A percentile compares a stretch with the other conserved stretches of the same genome.
These are phyloP conservation scores for Hypoxylon sp. DNA, from an alignment of 2,329 filamentous ascomycete species.

Conservation along the genomic window DNA sequence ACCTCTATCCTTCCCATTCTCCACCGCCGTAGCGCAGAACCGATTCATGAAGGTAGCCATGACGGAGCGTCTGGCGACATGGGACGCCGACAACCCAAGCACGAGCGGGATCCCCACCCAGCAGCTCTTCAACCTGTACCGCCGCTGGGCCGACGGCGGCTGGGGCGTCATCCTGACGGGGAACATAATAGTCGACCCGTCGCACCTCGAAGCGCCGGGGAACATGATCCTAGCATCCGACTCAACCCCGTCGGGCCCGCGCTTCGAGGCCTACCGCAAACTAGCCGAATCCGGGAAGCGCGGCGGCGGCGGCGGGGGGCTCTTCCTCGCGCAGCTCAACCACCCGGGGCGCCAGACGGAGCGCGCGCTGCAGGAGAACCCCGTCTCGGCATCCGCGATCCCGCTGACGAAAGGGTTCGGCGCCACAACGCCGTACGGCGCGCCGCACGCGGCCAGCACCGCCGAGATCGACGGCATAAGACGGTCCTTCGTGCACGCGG, in stretches of 20 bases:
- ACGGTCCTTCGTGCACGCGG: slow-evolving; percentile 29
- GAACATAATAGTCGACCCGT: slow-evolving; percentile 66
- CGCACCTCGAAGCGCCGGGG: slow-evolving; percentile 59
- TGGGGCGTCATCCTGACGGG: slow-evolving; percentile 62
- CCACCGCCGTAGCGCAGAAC: slow-evolving; percentile 60
- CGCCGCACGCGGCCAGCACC: slow-evolving; percentile 26
- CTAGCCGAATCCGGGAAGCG: slow-evolving; percentile 58
- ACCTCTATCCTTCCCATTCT: slow-evolving; percentile 52
- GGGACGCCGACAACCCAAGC: slow-evolving; percentile 24
- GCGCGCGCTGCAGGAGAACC: slow-evolving; percentile 54
- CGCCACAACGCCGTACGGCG: slow-evolving; percentile 46
- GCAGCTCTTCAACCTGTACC: slow-evolving; percentile 56
- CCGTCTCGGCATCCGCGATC: slow-evolving; percentile 60
- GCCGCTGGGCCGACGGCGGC: slow-evolving; percentile 61
- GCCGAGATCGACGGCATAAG: slow-evolving; percentile 21
- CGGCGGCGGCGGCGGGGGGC: slow-evolving; percentile 59
- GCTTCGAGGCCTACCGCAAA: slow-evolving; percentile 63
- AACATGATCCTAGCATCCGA: slow-evolving; percentile 61
- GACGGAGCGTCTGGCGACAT: slow-evolving; percentile 64
- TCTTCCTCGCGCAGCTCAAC: slow-evolving; percentile 64
- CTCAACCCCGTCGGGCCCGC: slow-evolving; percentile 54
- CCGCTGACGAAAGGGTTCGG: slow-evolving; percentile 50
- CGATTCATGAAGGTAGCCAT: slow-evolving; percentile 67
- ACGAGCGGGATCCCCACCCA: slow-evolving; percentile 35
- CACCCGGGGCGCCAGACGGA: slow-evolving; percentile 64